A percentile compares a stretch with the other conserved stretches of the same genome.
These are phyloP conservation scores for Phanerochaete carnosa DNA, from an alignment of 768 basidiomycete genomes.

Conservation along the genomic window DNA sequence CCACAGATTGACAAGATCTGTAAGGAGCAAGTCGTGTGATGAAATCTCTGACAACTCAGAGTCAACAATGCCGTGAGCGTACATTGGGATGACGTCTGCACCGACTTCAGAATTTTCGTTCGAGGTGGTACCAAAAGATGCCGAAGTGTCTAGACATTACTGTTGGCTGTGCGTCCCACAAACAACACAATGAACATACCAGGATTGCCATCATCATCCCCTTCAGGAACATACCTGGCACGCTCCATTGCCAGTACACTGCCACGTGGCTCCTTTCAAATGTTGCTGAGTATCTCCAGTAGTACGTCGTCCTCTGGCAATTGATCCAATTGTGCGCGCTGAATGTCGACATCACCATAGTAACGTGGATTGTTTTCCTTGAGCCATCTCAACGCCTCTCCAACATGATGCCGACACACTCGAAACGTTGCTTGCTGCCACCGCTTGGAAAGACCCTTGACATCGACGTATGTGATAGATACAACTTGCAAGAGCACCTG, in stretches of 20 bases:
- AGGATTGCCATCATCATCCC: conserved; percentile 4
- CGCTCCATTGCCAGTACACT: conserved; percentile 18
- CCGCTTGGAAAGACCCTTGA: conserved; percentile 17
- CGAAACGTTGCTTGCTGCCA: conserved; percentile 29
- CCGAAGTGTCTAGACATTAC: no score
- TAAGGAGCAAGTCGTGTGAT: conserved; percentile 19
- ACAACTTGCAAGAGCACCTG: conserved; percentile 26
- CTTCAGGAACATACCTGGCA: conserved; percentile 25
- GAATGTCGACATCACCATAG: conserved; percentile 28
- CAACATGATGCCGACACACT: conserved; percentile 28
- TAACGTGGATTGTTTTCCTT: conserved; percentile 32
- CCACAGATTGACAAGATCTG: conserved; percentile 26
- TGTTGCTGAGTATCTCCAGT: neutral
- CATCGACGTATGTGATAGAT: neutral
- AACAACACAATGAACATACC: neutral
- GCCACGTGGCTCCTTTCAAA: conserved; percentile 15
- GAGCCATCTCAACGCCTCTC: conserved; percentile 31
- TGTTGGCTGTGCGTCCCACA: neutral
- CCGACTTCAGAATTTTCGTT: no score
- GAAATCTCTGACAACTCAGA: neutral
- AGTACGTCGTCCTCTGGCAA: neutral
- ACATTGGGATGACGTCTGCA: neutral
- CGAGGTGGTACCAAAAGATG: no score
- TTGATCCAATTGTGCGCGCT: conserved; percentile 7
- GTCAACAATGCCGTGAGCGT: neutral